A percentile compares a stretch with the other conserved stretches of the same genome.
These are phyloP conservation scores for Blastobotrys chiropterorum DNA, from an alignment of 805 yeast genomes.

Conservation along the genomic window DNA sequence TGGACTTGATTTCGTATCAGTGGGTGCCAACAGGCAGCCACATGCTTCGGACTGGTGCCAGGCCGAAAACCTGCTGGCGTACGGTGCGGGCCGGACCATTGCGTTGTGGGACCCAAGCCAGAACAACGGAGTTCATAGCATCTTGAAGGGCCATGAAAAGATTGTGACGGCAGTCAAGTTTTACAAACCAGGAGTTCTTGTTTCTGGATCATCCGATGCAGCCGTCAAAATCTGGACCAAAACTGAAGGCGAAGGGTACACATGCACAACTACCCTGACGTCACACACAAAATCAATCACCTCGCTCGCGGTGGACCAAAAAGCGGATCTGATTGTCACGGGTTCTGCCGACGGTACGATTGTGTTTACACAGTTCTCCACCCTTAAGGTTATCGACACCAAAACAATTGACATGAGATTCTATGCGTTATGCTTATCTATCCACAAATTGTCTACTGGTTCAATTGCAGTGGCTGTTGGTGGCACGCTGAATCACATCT, in stretches of 20 bases:
- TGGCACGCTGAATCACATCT: slow-evolving; percentile 38
- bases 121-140: slow-evolving; percentile 6
- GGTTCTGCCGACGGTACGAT: slow-evolving; percentile 63
- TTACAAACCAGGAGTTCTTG: slow-evolving; percentile 41
- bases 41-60: slow-evolving; percentile 20
- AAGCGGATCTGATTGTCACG: slow-evolving; percentile 40
- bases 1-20: slow-evolving; percentile 10
- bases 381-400: not conserved
- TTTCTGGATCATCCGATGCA: slow-evolving; percentile 67
- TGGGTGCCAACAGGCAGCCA: slow-evolving; percentile 24
- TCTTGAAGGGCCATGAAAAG: slow-evolving; percentile 33
- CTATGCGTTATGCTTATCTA: slow-evolving; percentile 26
- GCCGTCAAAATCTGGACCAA: slow-evolving; percentile 52
- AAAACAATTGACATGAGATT: slow-evolving; percentile 15
- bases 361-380: slow-evolving; percentile 41
- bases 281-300: slow-evolving; percentile 50
- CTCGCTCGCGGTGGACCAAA: slow-evolving; percentile 39
- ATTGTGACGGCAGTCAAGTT: slow-evolving; percentile 60
- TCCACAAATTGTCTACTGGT: slow-evolving; percentile 13
- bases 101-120: slow-evolving; percentile 19
- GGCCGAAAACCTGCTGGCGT: slow-evolving; percentile 14
- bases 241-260: slow-evolving; percentile 10
- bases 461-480: slow-evolving; percentile 27
- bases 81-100: slow-evolving; percentile 20
- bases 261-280: slow-evolving; percentile 29